These are phyloP conservation scores for Gomphus sp. DNA, from an alignment of 1,284 basidiomycete species.

Conservation along the genomic window DNA sequence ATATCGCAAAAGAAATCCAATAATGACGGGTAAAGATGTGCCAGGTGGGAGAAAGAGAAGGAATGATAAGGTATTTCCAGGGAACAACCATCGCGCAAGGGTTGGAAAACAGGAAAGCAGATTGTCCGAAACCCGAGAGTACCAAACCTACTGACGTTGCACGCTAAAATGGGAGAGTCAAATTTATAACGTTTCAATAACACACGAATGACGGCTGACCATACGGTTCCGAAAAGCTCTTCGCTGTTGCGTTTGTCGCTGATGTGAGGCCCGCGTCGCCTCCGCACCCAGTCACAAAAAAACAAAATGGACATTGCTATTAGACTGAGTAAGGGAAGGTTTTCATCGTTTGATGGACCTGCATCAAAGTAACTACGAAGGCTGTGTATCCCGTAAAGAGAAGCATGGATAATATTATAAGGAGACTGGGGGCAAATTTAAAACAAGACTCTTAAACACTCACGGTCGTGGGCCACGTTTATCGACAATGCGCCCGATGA, in stretches of 20 bases:
- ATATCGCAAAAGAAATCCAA: constrained; percentile 55
- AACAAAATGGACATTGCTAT: constrained; percentile 4
- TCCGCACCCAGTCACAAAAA: constrained; percentile 12
- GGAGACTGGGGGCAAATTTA: constrained; percentile 15
- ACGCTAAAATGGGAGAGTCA: constrained; percentile 30
- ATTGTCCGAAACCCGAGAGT: constrained; percentile 76
- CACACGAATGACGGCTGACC: neutral
- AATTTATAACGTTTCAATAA: neutral
- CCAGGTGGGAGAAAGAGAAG: constrained; percentile 63
- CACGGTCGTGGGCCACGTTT: constrained; percentile 46
- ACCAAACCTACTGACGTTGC: constrained; percentile 68
- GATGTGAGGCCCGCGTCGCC: constrained; percentile 12
- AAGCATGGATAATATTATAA: constrained; percentile 34
- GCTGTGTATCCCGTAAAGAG: constrained; percentile 58
- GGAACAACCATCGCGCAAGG: constrained; percentile 54
- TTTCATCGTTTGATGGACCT: constrained; percentile 4
- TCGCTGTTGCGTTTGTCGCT: constrained; percentile 14
- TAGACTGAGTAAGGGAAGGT: constrained; percentile 3
- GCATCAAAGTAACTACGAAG: constrained; percentile 59
- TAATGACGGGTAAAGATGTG: constrained; percentile 56
- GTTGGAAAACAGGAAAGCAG: constrained; percentile 73
- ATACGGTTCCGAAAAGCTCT: constrained; percentile 14
- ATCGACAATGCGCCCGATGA: constrained; percentile 66
- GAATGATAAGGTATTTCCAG: constrained; percentile 63
- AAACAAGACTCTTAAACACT: constrained; percentile 23